Conservation (phyloP, 2,329 filamentous ascomycete genomes). For the Colletotrichum scovillei region DNA sequence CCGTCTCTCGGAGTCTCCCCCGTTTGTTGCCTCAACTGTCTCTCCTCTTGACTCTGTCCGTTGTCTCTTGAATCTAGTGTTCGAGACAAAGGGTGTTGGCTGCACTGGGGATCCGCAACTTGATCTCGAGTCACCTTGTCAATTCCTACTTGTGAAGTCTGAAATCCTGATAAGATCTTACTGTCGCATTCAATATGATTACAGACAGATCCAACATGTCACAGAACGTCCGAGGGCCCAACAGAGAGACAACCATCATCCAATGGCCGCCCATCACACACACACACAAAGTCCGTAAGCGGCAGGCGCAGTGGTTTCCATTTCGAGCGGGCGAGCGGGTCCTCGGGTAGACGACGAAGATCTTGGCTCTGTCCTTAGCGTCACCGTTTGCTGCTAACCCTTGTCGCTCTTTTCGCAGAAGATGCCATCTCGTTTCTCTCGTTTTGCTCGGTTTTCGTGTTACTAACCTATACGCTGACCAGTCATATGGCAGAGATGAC, state of each 20-base stretch:
- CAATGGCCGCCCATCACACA: background rate
- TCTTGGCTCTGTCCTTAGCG: constrained; percentile 28
- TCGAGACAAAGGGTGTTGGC: background rate
- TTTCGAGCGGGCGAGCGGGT: constrained; percentile 21
- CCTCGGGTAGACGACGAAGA: constrained; percentile 18
- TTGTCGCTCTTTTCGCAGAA: background rate
- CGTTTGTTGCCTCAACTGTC: background rate
- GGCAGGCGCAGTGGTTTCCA: constrained; percentile 25
- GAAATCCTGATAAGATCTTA: background rate
- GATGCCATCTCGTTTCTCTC: constrained; percentile 9
- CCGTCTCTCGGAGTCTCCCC: background rate
- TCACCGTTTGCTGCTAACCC: constrained; percentile 9
- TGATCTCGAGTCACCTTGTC: background rate
- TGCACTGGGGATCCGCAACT: background rate
- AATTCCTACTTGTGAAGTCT: background rate
- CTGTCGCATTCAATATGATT: background rate
- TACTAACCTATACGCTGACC: background rate
- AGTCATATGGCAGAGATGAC: background rate
- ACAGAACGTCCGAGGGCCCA: background rate
- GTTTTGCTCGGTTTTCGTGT: constrained; percentile 7
- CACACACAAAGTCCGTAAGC: background rate
- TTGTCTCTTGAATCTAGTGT: background rate
- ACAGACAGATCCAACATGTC: background rate
- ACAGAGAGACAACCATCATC: background rate
- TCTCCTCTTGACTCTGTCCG: background rate